These are phyloP conservation scores for Botrytis elliptica DNA, from an alignment of 2,329 filamentous ascomycete species.

Conservation along the genomic window DNA sequence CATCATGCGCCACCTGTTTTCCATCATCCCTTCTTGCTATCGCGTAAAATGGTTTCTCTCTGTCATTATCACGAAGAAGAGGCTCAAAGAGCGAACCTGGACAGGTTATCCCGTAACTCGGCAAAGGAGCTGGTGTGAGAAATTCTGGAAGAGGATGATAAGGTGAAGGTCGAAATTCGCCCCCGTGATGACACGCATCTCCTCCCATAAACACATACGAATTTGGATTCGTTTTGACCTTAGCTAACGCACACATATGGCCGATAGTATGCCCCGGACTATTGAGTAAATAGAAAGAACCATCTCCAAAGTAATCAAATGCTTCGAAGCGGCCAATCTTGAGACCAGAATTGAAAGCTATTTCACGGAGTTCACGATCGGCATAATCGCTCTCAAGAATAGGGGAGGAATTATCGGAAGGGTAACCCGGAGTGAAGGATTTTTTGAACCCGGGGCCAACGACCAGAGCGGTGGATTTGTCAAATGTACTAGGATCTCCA, in stretches of 20 bases:
- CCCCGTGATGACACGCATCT: conserved; percentile 44
- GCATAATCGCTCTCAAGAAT: conserved; percentile 42
- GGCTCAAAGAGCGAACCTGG: conserved; percentile 44
- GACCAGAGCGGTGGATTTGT: conserved; percentile 46
- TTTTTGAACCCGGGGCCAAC: conserved; percentile 53
- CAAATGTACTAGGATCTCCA: conserved; percentile 50
- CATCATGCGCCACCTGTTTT: conserved; percentile 31
- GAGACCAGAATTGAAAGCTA: conserved; percentile 32
- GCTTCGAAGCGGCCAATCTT: conserved; percentile 47
- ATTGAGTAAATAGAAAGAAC: conserved; percentile 53
- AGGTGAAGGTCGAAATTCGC: conserved; percentile 46
- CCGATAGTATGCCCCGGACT: conserved; percentile 44
- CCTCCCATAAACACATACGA: conserved; percentile 46
- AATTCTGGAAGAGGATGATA: conserved; percentile 43
- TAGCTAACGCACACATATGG: conserved; percentile 45
- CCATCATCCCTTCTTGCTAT: conserved; percentile 29
- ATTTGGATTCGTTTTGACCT: conserved; percentile 36
- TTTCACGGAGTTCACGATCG: conserved; percentile 34
- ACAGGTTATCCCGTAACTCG: conserved; percentile 34
- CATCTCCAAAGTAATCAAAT: conserved; percentile 56
- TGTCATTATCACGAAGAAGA: conserved; percentile 40
- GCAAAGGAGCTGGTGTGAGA: conserved; percentile 44
- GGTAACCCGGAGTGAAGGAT: conserved; percentile 48
- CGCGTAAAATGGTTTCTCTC: conserved; percentile 39
- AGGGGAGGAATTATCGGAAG: conserved; percentile 40